A percentile compares a stretch with the other conserved stretches of the same genome.
These are phyloP conservation scores for Phytophthora brassicae DNA, from an alignment of 352 stramenopile species.

Conservation along the genomic window DNA sequence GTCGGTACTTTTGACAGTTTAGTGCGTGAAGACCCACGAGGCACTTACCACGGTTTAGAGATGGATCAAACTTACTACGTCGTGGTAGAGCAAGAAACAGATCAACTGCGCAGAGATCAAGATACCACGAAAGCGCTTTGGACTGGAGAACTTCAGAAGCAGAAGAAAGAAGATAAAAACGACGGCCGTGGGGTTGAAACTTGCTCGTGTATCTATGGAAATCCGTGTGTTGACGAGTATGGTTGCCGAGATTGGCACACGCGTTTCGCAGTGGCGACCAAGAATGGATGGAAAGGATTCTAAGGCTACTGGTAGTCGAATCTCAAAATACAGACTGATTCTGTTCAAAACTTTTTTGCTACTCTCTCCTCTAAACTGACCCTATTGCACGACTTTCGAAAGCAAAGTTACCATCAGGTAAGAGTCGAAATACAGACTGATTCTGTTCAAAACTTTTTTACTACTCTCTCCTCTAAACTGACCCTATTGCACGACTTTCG, in stretches of 20 bases:
- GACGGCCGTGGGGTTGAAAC: conserved; percentile 77
- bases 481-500: conserved; percentile 26
- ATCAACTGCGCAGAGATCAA: conserved; percentile 71
- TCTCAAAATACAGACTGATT: too few relatives aligned
- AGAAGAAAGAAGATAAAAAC: conserved; percentile 42
- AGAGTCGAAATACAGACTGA: too few relatives aligned
- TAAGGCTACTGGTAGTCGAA: too few relatives aligned
- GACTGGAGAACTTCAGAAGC: conserved; percentile 31
- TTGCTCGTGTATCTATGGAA: conserved; percentile 89
- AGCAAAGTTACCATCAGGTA: too few relatives aligned
- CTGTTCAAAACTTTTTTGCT: too few relatives aligned
- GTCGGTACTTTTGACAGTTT: conserved; percentile 55
- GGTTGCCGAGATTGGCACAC: conserved; percentile 89
- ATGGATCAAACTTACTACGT: conserved; percentile 79
- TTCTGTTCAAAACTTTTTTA: too few relatives aligned
- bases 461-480: conserved; percentile 6
- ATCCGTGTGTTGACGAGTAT: conserved; percentile 90
- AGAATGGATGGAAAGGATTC: conserved; percentile 91
- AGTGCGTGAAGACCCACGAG: conserved; percentile 64
- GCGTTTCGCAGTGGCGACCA: conserved; percentile 77
- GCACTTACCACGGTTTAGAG: conserved; percentile 70
- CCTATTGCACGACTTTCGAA: conserved; percentile 29
- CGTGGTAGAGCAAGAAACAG: conserved; percentile 78
- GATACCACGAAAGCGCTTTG: conserved; percentile 58
- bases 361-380: conserved; percentile 10